Percentiles rank a stretch among this genome's conserved stretches.
Conservation (phyloP, 2,329 filamentous ascomycete genomes). For the Fusarium sp. region DNA sequence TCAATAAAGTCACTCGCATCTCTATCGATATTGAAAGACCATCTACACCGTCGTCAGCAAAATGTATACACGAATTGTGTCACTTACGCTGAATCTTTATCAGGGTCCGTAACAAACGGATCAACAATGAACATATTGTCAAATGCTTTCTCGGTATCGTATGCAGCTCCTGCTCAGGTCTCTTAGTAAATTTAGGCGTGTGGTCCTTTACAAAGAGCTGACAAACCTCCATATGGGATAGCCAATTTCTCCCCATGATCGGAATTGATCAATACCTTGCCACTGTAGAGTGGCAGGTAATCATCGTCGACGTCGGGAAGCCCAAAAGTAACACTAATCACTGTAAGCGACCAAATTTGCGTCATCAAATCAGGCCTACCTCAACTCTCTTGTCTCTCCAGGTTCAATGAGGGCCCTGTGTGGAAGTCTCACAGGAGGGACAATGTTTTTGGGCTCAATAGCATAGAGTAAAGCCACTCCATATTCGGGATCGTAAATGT, state of each 20-base stretch:
- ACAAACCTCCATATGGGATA: conserved; percentile 53
- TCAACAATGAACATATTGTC: conserved; percentile 48
- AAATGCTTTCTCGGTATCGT: conserved; percentile 52
- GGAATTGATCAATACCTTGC: conserved; percentile 54
- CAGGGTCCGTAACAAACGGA: conserved; percentile 38
- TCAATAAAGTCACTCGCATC: conserved; percentile 45
- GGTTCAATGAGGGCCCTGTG: conserved; percentile 40
- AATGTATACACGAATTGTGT: too few species aligned
- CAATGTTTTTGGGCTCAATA: conserved; percentile 42
- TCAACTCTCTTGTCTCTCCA: conserved; percentile 41
- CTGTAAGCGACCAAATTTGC: background rate
- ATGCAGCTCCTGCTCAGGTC: conserved; percentile 44
- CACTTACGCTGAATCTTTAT: conserved; percentile 40
- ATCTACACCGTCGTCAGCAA: conserved; percentile 35
- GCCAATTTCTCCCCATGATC: conserved; percentile 52
- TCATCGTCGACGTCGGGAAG: conserved; percentile 46
- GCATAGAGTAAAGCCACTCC: conserved; percentile 43
- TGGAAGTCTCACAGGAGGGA: conserved; percentile 45
- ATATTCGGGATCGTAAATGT: conserved; percentile 44
- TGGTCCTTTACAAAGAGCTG: background rate
- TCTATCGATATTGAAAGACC: conserved; percentile 46
- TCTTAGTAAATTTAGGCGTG: background rate
- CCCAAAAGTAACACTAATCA: conserved; percentile 42
- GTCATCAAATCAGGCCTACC: conserved; percentile 28
- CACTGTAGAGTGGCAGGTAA: conserved; percentile 54